Percentiles rank a stretch among this genome's conserved stretches.
These are phyloP conservation scores for Fusarium equiseti DNA, from an alignment of 2,329 filamentous ascomycete species.

Conservation along the genomic window DNA sequence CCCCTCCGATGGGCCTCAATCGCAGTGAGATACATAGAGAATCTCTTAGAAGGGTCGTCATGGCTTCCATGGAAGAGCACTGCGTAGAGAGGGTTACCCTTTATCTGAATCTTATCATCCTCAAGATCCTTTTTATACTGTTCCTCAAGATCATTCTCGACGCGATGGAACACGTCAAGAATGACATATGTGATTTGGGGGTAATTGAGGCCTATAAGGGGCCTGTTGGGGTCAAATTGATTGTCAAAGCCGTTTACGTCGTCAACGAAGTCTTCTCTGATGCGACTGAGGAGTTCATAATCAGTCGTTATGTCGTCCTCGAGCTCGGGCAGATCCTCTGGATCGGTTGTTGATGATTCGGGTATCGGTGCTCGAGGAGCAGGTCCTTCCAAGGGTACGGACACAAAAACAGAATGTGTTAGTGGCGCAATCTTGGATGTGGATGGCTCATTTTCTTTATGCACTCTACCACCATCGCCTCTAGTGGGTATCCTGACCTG, in stretches of 20 bases:
- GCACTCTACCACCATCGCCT: too few relatives aligned
- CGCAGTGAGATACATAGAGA: too few relatives aligned
- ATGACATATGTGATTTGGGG: background rate
- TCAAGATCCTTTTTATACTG: too few relatives aligned
- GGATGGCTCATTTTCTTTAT: too few relatives aligned
- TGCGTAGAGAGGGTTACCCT: too few relatives aligned
- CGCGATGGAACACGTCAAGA: background rate
- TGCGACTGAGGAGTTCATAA: too few relatives aligned
- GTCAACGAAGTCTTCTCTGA: background rate
- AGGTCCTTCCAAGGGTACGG: background rate
- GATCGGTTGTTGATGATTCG: background rate
- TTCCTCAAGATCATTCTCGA: background rate
- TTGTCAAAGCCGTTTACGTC: background rate
- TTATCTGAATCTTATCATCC: too few relatives aligned
- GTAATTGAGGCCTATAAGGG: background rate
- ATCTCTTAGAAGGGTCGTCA: background rate
- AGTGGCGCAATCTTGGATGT: too few relatives aligned
- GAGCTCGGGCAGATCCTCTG: background rate
- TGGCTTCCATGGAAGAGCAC: background rate
- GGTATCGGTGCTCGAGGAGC: background rate
- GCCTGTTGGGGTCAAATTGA: conserved; percentile 12
- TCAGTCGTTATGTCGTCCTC: too few relatives aligned
- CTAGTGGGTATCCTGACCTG: too few relatives aligned
- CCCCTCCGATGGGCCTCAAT: too few relatives aligned
- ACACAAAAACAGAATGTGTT: too few relatives aligned